Percentiles rank a stretch among this genome's conserved stretches.
Conservation (phyloP, 2,329 filamentous ascomycete species). For the Iodosphaeria phyllophila region DNA sequence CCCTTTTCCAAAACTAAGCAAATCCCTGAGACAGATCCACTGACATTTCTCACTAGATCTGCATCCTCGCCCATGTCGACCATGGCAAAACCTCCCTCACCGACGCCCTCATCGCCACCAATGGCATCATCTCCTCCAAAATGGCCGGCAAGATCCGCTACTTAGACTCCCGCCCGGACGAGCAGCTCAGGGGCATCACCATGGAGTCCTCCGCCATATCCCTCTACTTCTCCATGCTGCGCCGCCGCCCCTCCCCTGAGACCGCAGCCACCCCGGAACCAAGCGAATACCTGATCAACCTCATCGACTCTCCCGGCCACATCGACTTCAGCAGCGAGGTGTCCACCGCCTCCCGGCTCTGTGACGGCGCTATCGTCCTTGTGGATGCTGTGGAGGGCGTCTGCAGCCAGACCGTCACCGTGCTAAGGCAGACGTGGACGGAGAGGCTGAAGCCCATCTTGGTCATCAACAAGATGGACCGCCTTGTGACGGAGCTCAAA, state of each 20-base stretch:
- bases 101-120: conserved; percentile 89
- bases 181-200: conserved; percentile 92
- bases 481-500: conserved; percentile 81
- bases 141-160: conserved; percentile 96
- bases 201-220: conserved; percentile 99
- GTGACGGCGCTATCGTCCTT: conserved; percentile 83
- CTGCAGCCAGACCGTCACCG: conserved; percentile 95
- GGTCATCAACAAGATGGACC: conserved; percentile 97
- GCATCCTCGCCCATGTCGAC: conserved; percentile 90
- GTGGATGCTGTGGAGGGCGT: conserved; percentile 96
- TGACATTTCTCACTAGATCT: conserved; percentile 46
- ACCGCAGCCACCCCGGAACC: conserved; percentile 48
- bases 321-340: conserved; percentile 99
- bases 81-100: conserved; percentile 97
- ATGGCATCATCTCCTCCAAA: conserved; percentile 97
- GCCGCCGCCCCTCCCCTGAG: conserved; percentile 51
- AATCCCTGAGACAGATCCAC: conserved; percentile 13
- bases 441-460: conserved; percentile 89
- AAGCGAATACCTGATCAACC: conserved; percentile 87
- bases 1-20: conserved; percentile 6
- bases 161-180: conserved; percentile 87
- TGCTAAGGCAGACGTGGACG: conserved; percentile 83
- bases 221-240: conserved; percentile 80
- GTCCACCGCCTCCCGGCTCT: conserved; percentile 82
- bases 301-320: conserved; percentile 95